Percentiles rank a stretch among this genome's conserved stretches.
Evolutionary conservation across 495 filamentous ascomycete genomes (phyloP).

Genomic region (Pyrenula aspistea): DNA sequence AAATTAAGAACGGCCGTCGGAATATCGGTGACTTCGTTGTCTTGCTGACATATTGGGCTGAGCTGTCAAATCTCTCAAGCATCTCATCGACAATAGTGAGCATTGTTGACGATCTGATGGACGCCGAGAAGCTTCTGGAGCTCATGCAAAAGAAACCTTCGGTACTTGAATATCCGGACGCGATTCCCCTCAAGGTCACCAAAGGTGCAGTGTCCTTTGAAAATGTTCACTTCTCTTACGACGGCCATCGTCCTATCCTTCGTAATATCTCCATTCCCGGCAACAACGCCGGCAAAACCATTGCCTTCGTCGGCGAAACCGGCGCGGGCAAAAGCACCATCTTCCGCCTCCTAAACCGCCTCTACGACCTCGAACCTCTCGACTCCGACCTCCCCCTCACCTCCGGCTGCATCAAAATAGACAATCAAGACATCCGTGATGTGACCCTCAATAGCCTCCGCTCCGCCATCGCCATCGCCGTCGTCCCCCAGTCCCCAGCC

Average conservation of each 20-base stretch:
- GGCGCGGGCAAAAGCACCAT: constrained; percentile 70
- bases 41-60: constrained; percentile 59
- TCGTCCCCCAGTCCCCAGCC: constrained; percentile 55
- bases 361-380: constrained; percentile 44
- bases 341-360: constrained; percentile 58
- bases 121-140: constrained; percentile 60
- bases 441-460: constrained; percentile 56
- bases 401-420: constrained; percentile 53
- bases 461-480: constrained; percentile 51
- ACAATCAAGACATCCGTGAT: constrained; percentile 60
- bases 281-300: constrained; percentile 43
- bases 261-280: not conserved
- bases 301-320: constrained; percentile 67
- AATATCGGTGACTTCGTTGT: constrained; percentile 60
- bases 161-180: constrained; percentile 41
- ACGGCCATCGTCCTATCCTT: not conserved
- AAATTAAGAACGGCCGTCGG: constrained; percentile 41
- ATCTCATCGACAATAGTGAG: constrained; percentile 49
- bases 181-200: constrained; percentile 40
- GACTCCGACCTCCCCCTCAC: constrained; percentile 5
- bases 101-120: constrained; percentile 50
- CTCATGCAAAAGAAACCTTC: constrained; percentile 56
- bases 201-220: constrained; percentile 53
- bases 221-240: constrained; percentile 18
- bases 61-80: constrained; percentile 44